These are phyloP conservation scores for Thielaviopsis populi DNA, from an alignment of 2,329 filamentous ascomycete genomes.

Conservation along the genomic window DNA sequence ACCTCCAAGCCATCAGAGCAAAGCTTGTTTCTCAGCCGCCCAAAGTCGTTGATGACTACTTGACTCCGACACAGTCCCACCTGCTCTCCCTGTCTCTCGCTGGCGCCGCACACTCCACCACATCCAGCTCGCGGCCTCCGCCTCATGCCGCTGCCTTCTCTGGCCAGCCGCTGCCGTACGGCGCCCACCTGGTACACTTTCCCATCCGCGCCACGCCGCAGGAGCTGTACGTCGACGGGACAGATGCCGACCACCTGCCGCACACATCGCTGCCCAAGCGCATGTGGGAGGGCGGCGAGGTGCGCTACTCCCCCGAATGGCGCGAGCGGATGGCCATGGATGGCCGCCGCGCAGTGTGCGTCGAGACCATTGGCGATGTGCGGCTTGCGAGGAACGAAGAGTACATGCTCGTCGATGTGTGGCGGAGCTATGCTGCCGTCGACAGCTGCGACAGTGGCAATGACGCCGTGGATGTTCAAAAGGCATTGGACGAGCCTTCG, in stretches of 20 bases:
- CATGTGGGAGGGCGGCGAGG: constrained; percentile 75
- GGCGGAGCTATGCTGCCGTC: constrained; percentile 29
- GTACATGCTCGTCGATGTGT: constrained; percentile 36
- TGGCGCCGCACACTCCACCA: constrained; percentile 19
- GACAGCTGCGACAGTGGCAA: constrained; percentile 19
- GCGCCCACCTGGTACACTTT: constrained; percentile 56
- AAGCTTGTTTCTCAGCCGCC: constrained; percentile 15
- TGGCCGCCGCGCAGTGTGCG: constrained; percentile 28
- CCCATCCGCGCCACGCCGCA: constrained; percentile 50
- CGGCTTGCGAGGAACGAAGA: constrained; percentile 23
- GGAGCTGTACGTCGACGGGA: constrained; percentile 63
- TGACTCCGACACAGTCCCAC: constrained; percentile 45
- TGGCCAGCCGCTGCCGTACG: constrained; percentile 20
- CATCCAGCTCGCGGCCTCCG: constrained; percentile 10
- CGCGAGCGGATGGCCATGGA: constrained; percentile 26
- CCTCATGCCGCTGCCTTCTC: constrained; percentile 11
- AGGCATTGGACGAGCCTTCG: constrained; percentile 19
- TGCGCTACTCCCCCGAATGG: constrained; percentile 36
- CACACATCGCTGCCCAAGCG: constrained; percentile 50
- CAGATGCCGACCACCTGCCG: constrained; percentile 64
- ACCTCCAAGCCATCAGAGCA: neutral
- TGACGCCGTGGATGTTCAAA: neutral
- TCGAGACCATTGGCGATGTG: constrained; percentile 32
- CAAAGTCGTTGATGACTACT: constrained; percentile 30
- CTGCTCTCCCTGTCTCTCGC: constrained; percentile 48